These are phyloP conservation scores for Capsicum pubescens DNA, from an alignment of 257 asterid genomes.

Conservation along the genomic window DNA sequence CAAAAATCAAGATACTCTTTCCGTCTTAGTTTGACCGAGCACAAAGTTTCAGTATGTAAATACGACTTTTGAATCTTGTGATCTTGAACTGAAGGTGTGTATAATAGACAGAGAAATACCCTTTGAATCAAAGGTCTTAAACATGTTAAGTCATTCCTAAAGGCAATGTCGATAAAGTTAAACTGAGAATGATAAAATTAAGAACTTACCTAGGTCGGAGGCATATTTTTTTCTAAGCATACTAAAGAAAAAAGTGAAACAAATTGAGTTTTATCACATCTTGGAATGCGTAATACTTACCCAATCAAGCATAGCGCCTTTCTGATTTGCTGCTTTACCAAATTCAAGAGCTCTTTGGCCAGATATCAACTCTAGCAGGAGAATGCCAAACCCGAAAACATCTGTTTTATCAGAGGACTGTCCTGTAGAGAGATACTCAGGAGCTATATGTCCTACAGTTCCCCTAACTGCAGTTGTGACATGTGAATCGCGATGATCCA, in stretches of 20 bases:
- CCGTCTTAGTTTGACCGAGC: neutral
- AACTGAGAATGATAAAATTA: neutral
- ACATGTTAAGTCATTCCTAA: neutral
- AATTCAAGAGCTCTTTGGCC: conserved; percentile 96
- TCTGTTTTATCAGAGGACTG: conserved; percentile 97
- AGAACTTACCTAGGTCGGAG: neutral
- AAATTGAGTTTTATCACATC: neutral
- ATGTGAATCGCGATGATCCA: conserved; percentile 87
- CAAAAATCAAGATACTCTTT: neutral
- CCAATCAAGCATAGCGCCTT: conserved; percentile 98
- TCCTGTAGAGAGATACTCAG: conserved; percentile 95
- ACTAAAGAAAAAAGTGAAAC: neutral
- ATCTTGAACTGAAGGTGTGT: neutral
- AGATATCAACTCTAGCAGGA: conserved; percentile 84
- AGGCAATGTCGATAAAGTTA: neutral
- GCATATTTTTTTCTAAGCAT: neutral
- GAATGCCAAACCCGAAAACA: conserved; percentile 93
- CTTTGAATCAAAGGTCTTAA: neutral
- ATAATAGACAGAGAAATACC: neutral
- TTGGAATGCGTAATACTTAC: conserved; percentile 48
- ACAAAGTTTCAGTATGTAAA: neutral
- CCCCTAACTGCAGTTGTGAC: conserved; percentile 98
- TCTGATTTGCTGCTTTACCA: conserved; percentile 86
- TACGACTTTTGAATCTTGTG: neutral
- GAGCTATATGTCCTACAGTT: conserved; percentile 96